phyloP scores from a whole-genome alignment of 495 filamentous ascomycete species.

The Aspergillus steynii region DNA sequence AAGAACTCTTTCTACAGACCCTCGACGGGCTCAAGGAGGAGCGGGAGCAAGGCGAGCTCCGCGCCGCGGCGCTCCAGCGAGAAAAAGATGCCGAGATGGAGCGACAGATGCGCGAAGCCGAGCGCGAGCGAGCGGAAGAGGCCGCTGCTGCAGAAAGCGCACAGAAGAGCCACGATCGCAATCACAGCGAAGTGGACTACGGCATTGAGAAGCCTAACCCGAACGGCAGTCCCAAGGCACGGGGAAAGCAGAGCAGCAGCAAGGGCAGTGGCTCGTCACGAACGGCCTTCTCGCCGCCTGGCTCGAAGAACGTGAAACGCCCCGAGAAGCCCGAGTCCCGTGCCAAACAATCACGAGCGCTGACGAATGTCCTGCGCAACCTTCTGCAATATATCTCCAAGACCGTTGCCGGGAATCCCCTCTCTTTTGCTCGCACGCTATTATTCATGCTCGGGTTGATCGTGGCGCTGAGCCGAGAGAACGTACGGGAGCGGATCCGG shows the following conservation, averaged over 20 bases:
- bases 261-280: constrained; percentile 30
- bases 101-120: constrained; percentile 53
- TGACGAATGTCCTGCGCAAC: constrained; percentile 55
- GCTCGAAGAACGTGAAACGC: constrained; percentile 43
- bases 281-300: constrained; percentile 33
- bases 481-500: constrained; percentile 72
- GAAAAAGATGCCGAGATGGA: constrained; percentile 64
- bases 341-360: constrained; percentile 30
- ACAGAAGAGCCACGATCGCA: constrained; percentile 51
- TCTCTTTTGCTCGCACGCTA: constrained; percentile 70
- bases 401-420: constrained; percentile 68
- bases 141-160: constrained; percentile 41
- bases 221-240: constrained; percentile 37
- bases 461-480: constrained; percentile 70
- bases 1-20: constrained; percentile 79
- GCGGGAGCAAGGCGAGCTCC: constrained; percentile 70
- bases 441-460: constrained; percentile 82
- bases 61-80: constrained; percentile 59
- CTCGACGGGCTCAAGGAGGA: constrained; percentile 61
- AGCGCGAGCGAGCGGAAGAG: constrained; percentile 63
- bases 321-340: constrained; percentile 38
- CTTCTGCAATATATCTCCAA: constrained; percentile 61
- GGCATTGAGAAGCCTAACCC: constrained; percentile 49
- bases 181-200: constrained; percentile 55
- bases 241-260: constrained; percentile 33